Base-by-base conservation (phyloP, 306 rosid species). In the Fagus crenata region DNA sequence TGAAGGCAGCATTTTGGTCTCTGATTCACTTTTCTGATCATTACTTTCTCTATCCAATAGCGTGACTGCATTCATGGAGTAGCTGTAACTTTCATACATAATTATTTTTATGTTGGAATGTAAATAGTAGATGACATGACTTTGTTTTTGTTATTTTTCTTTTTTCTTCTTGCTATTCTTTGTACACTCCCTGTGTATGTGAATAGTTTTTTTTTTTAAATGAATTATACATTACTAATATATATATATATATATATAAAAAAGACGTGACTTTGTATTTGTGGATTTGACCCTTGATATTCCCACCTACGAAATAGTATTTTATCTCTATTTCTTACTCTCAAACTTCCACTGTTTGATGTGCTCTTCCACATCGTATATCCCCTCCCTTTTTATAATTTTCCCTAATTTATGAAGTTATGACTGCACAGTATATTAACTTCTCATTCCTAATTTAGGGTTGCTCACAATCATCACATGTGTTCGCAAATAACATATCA, bases 401-500 rank as follows among this genome's bases (percentile, higher is more conserved):
- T 84, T 37, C 53, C 53, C 56, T 77, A 54, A 46, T 69, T 67
- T 73, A 71, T 4, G 42, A 49, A 12, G 40, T 80, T 56, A 72
- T 67, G 76, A 74, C 80, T 75, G 18, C 15, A 56, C 46, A 76
- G 71, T 33, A 39, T 12, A 55, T 53, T 78, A 54, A 71, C 67
- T 72, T 77, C 75, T 82, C 78, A 81, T 80, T 85, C 51, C 72
- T 83, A 81, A 75, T 85, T 22, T 76, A 96, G 99, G 98, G 92
- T 74, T 92, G 93, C 86, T 92, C 93, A 70, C 99, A 91, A 85
- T 91, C 98, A 12, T 92, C 92, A 11, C 98, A 96, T 59, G 84
- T 96, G 81, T 96, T 86, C 72, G 93, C 99, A 32, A 92, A 96
- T 84, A 96, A 96, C 84, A 85, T 91, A 80, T 92, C 97, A 68